These are phyloP conservation scores for Dothidotthia symphoricarpi DNA, from an alignment of 2,329 filamentous ascomycete genomes.

Conservation along the genomic window DNA sequence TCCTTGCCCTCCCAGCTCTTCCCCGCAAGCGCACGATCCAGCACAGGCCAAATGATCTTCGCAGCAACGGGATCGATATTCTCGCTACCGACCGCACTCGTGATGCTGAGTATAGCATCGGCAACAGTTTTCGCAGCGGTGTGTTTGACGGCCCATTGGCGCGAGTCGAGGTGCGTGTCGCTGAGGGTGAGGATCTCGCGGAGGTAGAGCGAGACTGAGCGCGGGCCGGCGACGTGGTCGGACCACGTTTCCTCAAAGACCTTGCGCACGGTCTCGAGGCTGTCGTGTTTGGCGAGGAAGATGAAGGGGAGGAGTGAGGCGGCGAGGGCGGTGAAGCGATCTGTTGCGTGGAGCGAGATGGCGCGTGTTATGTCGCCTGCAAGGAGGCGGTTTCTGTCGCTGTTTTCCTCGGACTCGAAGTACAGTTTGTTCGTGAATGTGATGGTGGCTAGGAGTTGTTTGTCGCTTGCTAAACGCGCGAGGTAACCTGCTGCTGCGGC, in stretches of 20 bases:
- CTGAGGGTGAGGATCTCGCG: conserved; percentile 74
- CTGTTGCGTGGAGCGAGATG: conserved; percentile 81
- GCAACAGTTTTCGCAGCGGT: conserved; percentile 79
- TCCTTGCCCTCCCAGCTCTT: conserved; percentile 96
- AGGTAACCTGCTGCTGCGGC: conserved; percentile 85
- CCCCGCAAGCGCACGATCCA: conserved; percentile 77
- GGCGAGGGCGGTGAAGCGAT: conserved; percentile 79
- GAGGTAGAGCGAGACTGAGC: conserved; percentile 80
- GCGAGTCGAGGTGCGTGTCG: conserved; percentile 67
- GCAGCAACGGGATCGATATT: conserved; percentile 62
- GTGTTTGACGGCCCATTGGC: conserved; percentile 89
- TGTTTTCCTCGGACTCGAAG: conserved; percentile 76
- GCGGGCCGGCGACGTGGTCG: conserved; percentile 81
- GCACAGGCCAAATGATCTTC: conserved; percentile 71
- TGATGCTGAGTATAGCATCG: conserved; percentile 66
- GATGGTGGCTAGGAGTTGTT: conserved; percentile 56
- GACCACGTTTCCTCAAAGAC: conserved; percentile 85
- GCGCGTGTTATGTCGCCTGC: conserved; percentile 80
- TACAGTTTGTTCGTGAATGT: conserved; percentile 67
- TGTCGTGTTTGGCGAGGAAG: conserved; percentile 84
- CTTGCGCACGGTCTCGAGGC: conserved; percentile 73
- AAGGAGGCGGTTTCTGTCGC: conserved; percentile 68
- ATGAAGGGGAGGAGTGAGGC: conserved; percentile 77
- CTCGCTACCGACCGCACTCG: conserved; percentile 54
- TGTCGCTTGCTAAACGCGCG: conserved; percentile 62